Evolutionary conservation across 768 basidiomycete species (phyloP).

Genomic region (Trametes gibbosa): DNA sequence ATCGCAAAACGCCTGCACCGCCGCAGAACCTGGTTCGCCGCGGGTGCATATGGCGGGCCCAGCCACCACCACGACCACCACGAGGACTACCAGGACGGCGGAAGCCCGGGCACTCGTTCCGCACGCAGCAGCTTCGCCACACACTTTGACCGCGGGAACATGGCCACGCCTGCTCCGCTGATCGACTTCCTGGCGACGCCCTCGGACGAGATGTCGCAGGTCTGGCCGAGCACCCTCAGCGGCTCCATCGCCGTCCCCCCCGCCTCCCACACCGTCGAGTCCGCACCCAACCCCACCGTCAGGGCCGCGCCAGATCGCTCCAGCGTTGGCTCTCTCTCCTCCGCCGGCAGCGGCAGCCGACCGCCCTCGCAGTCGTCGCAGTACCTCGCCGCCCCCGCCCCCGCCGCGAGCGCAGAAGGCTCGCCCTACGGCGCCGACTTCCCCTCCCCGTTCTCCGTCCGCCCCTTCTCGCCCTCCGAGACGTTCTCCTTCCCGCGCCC

Average conservation of each 20-base stretch:
- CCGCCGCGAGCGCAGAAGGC: constrained; percentile 2
- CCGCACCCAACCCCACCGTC: constrained; percentile 20
- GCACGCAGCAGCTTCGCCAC: constrained; percentile 65
- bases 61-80: not conserved
- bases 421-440: constrained; percentile 27
- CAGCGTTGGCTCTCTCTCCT: constrained; percentile 37
- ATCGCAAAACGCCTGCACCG: constrained; percentile 41
- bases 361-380: constrained; percentile 13
- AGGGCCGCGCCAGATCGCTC: constrained; percentile 19
- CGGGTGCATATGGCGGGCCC: constrained; percentile 16
- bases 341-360: constrained; percentile 15
- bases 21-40: constrained; percentile 46
- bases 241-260: constrained; percentile 16
- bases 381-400: constrained; percentile 12
- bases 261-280: constrained; percentile 12
- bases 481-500: constrained; percentile 70
- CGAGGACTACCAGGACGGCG: constrained; percentile 22
- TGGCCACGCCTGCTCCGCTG: constrained; percentile 7
- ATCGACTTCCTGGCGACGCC: not conserved
- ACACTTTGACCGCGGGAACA: constrained; percentile 34
- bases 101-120: constrained; percentile 17
- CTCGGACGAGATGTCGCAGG: constrained; percentile 7
- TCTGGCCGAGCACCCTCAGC: constrained; percentile 16
- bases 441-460: constrained; percentile 57
- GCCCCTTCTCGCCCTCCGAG: constrained; percentile 66